These are phyloP conservation scores for Solanum hybrid DNA, from an alignment of 305 asterid species.

Conservation along the genomic window DNA sequence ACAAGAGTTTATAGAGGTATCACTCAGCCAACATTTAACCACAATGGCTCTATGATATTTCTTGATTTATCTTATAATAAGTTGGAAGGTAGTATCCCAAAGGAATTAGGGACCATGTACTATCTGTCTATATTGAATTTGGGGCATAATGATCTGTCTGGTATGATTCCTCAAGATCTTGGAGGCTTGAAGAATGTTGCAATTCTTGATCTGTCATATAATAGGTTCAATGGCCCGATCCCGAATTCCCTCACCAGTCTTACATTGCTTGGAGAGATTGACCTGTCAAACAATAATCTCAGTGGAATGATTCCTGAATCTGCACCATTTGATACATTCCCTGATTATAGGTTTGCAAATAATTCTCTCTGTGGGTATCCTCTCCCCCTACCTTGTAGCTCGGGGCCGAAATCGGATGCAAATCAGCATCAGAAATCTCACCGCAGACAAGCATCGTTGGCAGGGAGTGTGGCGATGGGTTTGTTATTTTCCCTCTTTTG, in stretches of 20 bases:
- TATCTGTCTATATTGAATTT: conserved; percentile 59
- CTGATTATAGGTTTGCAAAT: conserved; percentile 49
- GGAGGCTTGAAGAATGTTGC: conserved; percentile 65
- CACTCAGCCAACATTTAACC: conserved; percentile 67
- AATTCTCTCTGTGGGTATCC: conserved; percentile 91
- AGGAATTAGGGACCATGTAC: conserved; percentile 77
- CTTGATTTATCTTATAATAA: conserved; percentile 82
- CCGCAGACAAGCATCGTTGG: conserved; percentile 59
- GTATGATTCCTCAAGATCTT: conserved; percentile 71
- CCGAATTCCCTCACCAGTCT: conserved; percentile 59
- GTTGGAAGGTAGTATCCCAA: conserved; percentile 69
- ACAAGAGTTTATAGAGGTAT: conserved; percentile 62
- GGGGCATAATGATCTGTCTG: conserved; percentile 81
- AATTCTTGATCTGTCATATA: conserved; percentile 80
- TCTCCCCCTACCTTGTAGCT: conserved; percentile 35
- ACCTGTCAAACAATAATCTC: conserved; percentile 67
- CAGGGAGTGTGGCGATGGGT: conserved; percentile 79
- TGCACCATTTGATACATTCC: conserved; percentile 75
- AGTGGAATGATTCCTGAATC: conserved; percentile 72
- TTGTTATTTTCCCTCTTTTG: conserved; percentile 74
- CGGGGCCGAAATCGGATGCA: conserved; percentile 11
- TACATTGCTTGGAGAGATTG: conserved; percentile 55
- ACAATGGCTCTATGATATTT: conserved; percentile 88
- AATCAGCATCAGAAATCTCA: conserved; percentile 43
- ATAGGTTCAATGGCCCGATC: conserved; percentile 57